Evolutionary conservation across 345 rosid species (phyloP), one percentile per base, ranked within the genome.

Genomic region (Erysimum cheiranthoides): DNA sequence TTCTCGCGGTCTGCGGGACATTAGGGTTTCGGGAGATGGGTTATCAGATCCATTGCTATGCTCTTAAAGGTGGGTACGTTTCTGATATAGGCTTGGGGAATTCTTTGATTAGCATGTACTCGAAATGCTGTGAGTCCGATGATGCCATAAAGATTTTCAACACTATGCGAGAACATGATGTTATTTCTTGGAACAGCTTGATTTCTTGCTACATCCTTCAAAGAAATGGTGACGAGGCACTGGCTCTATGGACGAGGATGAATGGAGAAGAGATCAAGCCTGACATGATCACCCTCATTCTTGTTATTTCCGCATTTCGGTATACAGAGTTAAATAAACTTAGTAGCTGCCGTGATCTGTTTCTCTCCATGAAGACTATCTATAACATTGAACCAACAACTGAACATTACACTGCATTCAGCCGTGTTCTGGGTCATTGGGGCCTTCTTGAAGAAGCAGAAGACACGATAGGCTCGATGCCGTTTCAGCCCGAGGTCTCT

Each of bases 381-480:
- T 79, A 85, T 70, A 76, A 49, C 18, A 58, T 85, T 59, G 87
- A 84, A 68, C 96, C 96, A 43, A 84, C 82, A 18, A 75, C 84
- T 56, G 92, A 90, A 74, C 97, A 92, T 60, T 90, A 87, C 75
- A 82, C 86, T 13, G 78, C 95, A 3, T 84, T 82, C 17, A 70
- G 87, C 13, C 14, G 89, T n/a, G 97, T 88, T 56, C 63, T 92
- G 35, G 96, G 97, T 61, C 79, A 77, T 50, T 90, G 96, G 95
- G 97, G 95, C 25, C 77, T 76, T 67, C 86, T 90, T 10, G 90
- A 92, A 71, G 92, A 85, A 82, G 97, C 98, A 2, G 97, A 88
- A 77, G 80, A 88, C 50, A 68, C 72, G 11, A 75, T 94, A 36
- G 42, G 59, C 54, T 61, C 71, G 0, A 86, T 87, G 93, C 86